Conservation (phyloP, 1,284 basidiomycete species). For the Porogramme epimiltina region DNA sequence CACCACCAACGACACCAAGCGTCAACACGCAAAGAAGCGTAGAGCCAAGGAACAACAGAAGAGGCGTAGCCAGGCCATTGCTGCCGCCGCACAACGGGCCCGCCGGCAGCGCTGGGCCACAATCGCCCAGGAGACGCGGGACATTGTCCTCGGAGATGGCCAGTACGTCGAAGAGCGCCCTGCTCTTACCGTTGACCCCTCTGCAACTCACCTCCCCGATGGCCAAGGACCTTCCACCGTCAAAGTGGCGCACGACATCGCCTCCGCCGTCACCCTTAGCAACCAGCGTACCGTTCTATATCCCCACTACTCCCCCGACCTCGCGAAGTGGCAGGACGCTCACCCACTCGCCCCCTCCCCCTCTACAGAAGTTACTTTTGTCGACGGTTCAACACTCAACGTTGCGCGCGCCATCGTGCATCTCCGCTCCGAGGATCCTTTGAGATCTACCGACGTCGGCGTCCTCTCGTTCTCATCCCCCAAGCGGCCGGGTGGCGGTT, state of each 20-base stretch:
- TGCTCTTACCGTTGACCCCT: slow-evolving; percentile 25
- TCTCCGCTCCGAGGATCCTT: slow-evolving; percentile 15
- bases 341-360: slow-evolving; percentile 15
- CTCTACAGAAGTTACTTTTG: slow-evolving; percentile 34
- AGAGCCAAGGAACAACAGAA: slow-evolving; percentile 10
- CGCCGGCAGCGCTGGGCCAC: slow-evolving; percentile 29
- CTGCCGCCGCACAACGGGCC: slow-evolving; percentile 19
- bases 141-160: slow-evolving; percentile 46
- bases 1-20: slow-evolving; percentile 16
- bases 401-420: slow-evolving; percentile 31
- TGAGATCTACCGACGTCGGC: slow-evolving; percentile 36
- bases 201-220: slow-evolving; percentile 24
- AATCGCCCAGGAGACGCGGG: slow-evolving; percentile 42
- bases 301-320: slow-evolving; percentile 37
- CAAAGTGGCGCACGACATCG: slow-evolving; percentile 37
- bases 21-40: slow-evolving; percentile 21
- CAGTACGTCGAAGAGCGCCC: slow-evolving; percentile 44
- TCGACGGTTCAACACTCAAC: slow-evolving; percentile 34
- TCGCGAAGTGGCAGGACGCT: slow-evolving; percentile 36
- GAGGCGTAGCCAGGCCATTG: slow-evolving; percentile 2
- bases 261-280: slow-evolving; percentile 38
- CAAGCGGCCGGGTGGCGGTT: slow-evolving; percentile 48
- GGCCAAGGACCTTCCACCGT: slow-evolving; percentile 13
- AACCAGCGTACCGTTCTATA: slow-evolving; percentile 43
- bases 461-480: slow-evolving; percentile 50